Evolutionary conservation across 352 stramenopile genomes (phyloP).

Genomic region (Phytophthora parvispora): DNA sequence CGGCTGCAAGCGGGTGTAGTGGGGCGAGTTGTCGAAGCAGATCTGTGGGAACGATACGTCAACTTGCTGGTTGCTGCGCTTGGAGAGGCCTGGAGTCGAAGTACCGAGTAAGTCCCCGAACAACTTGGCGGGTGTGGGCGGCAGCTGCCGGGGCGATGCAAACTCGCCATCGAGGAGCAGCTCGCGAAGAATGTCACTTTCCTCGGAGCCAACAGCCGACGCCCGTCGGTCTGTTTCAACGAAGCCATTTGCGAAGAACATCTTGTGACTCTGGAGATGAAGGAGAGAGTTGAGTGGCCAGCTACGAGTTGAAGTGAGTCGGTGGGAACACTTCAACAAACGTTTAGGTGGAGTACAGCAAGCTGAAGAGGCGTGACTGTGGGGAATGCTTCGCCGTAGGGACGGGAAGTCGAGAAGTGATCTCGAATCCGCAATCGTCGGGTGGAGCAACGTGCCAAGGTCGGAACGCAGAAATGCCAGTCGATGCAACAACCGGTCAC

Average conservation of each 20-base stretch:
- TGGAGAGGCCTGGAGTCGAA: conserved; percentile 33
- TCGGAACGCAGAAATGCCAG: conserved; percentile 36
- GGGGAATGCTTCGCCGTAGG: conserved; percentile 36
- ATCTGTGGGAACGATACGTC: conserved; percentile 81
- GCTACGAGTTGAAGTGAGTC: conserved; percentile 42
- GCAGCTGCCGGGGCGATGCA: conserved; percentile 63
- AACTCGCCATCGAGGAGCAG: conserved; percentile 79
- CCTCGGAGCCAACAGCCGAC: conserved; percentile 47
- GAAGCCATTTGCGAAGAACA: conserved; percentile 84
- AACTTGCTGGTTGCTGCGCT: conserved; percentile 63
- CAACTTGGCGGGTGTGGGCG: conserved; percentile 57
- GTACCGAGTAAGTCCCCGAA: conserved; percentile 23
- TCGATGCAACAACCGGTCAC: conserved; percentile 28
- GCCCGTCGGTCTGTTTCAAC: conserved; percentile 70
- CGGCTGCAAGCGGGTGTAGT: conserved; percentile 66
- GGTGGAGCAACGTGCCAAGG: conserved; percentile 26
- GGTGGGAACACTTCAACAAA: conserved; percentile 37
- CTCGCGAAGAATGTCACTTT: conserved; percentile 83
- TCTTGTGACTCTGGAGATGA: conserved; percentile 28
- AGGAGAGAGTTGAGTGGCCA: conserved; percentile 20
- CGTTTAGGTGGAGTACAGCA: conserved; percentile 50
- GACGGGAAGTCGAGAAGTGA: conserved; percentile 57
- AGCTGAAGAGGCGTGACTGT: conserved; percentile 42
- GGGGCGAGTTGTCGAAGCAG: conserved; percentile 72
- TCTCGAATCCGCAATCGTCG: conserved; percentile 22